Percentiles rank a stretch among this genome's conserved stretches.
Conservation (phyloP, 805 yeast genomes). For the Metschnikowia shivogae region DNA sequence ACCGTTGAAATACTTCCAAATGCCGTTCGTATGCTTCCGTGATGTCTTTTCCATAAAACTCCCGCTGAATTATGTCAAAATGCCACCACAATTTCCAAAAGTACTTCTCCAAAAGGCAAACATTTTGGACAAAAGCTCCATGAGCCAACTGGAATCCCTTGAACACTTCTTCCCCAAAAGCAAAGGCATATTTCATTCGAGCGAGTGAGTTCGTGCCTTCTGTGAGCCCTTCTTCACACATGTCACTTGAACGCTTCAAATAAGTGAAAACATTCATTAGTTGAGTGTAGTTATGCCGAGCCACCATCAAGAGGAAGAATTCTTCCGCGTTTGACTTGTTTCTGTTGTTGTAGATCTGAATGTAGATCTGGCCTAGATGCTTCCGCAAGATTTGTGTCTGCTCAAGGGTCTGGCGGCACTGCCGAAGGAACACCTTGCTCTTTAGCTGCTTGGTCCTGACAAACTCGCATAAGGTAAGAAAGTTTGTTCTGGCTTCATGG, state of each 20-base stretch:
- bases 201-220: neutral
- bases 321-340: neutral
- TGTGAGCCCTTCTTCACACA: neutral
- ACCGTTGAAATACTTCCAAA: neutral
- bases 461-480: neutral
- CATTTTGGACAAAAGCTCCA: neutral
- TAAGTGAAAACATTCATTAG: neutral
- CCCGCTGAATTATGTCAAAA: slow-evolving; percentile 5
- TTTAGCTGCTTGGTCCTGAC: slow-evolving; percentile 5
- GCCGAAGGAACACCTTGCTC: slow-evolving; percentile 6
- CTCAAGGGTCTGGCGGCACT: slow-evolving; percentile 1
- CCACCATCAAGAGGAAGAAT: neutral
- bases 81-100: slow-evolving; percentile 8
- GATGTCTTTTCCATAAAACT: neutral
- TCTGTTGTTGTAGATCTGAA: neutral
- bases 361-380: neutral
- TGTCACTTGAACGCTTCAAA: neutral
- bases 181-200: neutral
- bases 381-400: slow-evolving; percentile 1
- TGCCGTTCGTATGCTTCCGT: neutral
- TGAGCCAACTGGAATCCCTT: slow-evolving; percentile 1
- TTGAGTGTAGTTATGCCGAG: neutral
- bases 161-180: neutral
- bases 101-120: slow-evolving; percentile 6
- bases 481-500: neutral